Base-by-base conservation (phyloP, 202 grass and related monocot species). In the Zizania palustris region DNA sequence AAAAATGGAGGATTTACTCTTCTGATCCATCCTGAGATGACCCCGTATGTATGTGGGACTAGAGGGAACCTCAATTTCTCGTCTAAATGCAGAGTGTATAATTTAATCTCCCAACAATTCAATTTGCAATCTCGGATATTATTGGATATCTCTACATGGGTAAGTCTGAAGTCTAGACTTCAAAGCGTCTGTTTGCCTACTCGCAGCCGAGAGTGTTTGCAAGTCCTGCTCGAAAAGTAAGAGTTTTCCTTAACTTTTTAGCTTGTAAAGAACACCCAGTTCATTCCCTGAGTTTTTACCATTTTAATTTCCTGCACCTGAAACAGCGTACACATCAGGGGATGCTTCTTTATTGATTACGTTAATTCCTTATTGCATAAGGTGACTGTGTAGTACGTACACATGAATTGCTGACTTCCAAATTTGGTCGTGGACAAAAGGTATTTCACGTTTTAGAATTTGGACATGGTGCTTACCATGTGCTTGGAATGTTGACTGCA, bases 381-480 rank as follows among this genome's bases (percentile, higher is more conserved):
- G 33, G 61, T 43, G 37, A 45, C 38, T 63, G 54, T 9, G 10
- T 56, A 39, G 43, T 63, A 63, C 13, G 10, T 56, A 39, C 53
- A 64, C 65, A 56, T 61, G 74, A 45, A 40, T 33, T 55, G 38
- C 42, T 84, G 49, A 84, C 81, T 65, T 71, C 20, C 20, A 16
- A 45, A 60, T 60, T 57, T 65, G 48, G 34, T 71, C 34, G 69
- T 65, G 73, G 61, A 76, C 49, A 66, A 69, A 71, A 76, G 16
- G 59, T 67, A 76, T 48, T 60, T 43, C 86, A 84, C 71, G 81
- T 76, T 84, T 88, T 76, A 71, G 49, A 88, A n/a, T 80, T 86
- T 51, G 11, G 44, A 34, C 53, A 72, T 76, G 48, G 40, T 59
- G 49, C 77, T 76, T 48, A 21, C 11, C 76, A 80, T 76, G 65